Evolutionary conservation across 1,139 yeast species (phyloP), one percentile per base, ranked within the genome.

Genomic region (Candida tropicalis): DNA sequence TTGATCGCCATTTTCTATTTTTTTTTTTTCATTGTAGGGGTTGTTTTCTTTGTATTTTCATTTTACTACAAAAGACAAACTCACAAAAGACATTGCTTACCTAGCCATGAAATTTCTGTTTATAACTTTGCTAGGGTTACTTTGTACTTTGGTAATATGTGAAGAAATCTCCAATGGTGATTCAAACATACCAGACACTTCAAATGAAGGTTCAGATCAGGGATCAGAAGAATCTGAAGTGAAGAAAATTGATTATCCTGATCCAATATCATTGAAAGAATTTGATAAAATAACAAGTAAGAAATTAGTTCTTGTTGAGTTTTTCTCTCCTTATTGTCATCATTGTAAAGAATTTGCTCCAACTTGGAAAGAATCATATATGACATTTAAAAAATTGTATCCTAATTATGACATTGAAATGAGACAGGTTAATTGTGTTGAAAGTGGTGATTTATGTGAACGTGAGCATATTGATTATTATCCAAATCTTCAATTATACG

Each of bases 391-490:
- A 24, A 41, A 51, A 9, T 67, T 68, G 36, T 65, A 71, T 48
- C 68, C 75, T 38, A 45, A 61, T 20, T 52, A 75, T 44, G 71
- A 75, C 4, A 71, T 84, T 24, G 69, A 69, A 11, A 79, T 85
- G 77, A 69, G 75, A 44, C 93, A 85, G 57, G 91, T 86, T 17
- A 78, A 86, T 57, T 87, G 95, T 66, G 71, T 83, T 16, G 83
- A 75, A 39, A 77, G 80, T 58, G 91, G 90, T 9, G 93, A 86
- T 59, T 66, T 86, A 41, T 86, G 95, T 62, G 73, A 67, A 12
- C 65, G 81, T 20, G 89, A 87, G 60, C 70, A 71, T 9, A 74
- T 87, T 35, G 58, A 49, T 15, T 70, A 67, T 25, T 86, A 75
- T 54, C 95, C 95, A 9, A 66, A 69, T 36, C 63, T 86, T 29